A percentile compares a stretch with the other conserved stretches of the same genome.
These are phyloP conservation scores for Asparagopsis taxiformis DNA, from an alignment of 31 red algal genomes.

Conservation along the genomic window DNA sequence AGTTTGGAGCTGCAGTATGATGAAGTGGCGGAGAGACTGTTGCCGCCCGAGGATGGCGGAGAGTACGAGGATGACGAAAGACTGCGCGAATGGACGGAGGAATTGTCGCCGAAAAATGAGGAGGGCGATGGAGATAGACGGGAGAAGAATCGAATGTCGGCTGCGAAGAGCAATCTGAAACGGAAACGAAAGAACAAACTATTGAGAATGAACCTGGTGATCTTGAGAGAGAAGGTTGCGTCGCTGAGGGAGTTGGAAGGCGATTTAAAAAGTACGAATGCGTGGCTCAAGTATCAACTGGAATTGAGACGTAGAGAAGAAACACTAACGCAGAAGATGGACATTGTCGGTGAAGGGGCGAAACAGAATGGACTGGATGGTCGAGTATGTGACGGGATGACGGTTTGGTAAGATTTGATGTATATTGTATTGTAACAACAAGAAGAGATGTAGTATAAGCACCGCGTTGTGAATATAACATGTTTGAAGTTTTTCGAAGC, in stretches of 20 bases:
- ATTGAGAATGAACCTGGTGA: slow-evolving; percentile 14
- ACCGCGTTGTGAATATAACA: too few relatives aligned
- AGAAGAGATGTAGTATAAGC: too few relatives aligned
- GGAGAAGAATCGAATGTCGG: slow-evolving; percentile 33
- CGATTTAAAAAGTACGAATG: slow-evolving; percentile 5
- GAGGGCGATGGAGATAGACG: neutral
- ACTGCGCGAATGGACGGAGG: neutral
- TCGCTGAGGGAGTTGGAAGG: slow-evolving; percentile 6
- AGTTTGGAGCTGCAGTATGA: too few relatives aligned
- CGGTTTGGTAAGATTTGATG: too few relatives aligned
- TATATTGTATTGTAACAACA: too few relatives aligned
- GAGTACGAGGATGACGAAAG: neutral
- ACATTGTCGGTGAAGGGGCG: too few relatives aligned
- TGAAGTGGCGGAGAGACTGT: too few relatives aligned
- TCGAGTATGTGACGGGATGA: too few relatives aligned
- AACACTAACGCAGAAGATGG: neutral
- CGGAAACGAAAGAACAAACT: slow-evolving; percentile 9
- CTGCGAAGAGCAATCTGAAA: slow-evolving; percentile 15
- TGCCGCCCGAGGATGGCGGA: too few relatives aligned
- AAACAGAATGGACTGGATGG: too few relatives aligned
- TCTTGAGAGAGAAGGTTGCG: slow-evolving; percentile 6
- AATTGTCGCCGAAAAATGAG: neutral
- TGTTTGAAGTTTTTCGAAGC: too few relatives aligned
- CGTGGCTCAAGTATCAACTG: neutral
- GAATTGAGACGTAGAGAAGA: neutral